Evolutionary conservation across 148 eudicot species (phyloP), one percentile per base, ranked within the genome.

Genomic region (Spergularia marina): DNA sequence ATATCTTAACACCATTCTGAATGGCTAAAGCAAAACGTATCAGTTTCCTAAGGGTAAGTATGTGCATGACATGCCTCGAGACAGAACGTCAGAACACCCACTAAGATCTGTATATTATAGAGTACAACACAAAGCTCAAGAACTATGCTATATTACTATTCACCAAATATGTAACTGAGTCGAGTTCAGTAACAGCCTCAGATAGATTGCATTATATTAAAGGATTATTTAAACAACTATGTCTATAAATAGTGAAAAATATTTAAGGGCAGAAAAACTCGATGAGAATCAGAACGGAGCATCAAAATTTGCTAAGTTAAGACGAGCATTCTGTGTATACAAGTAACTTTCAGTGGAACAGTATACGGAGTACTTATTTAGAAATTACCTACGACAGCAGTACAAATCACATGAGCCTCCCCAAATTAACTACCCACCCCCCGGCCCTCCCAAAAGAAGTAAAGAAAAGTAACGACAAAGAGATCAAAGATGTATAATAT

Each of bases 401-500:
- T 65, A 65, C 23, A 40, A 40, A 25, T 5, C 63, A 59, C 34
- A 62, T 62, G 39, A 62, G 39, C 10, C 16, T 66, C 11, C 23
- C 44, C 21, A 54, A 53, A 69, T 25, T 12, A 69, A 53, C 44
- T 70, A 25, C 53, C 44, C 73, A 40, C 73, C 53, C 34, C 36
- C 36, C 36, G 3, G 3, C 36, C 36, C 36, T 3, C 36, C 36
- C 36, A 30, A 30, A 30, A 30, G 36, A 30, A 30, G 36, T 30
- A 4, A 2, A 59, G 12, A 18, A 11, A 23, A 59, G 12, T 1
- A n/a, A 20, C 0, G 52, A 39, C 40, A 15, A 65, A 39, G 51
- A 64, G 44, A 64, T 39, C 39, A 39, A 23, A 64, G 18, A 64
- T 39, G 23, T 51, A 40, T 40, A 13, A 65, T 65, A 20, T 2